Percentiles rank a stretch among this genome's conserved stretches.
phyloP scores from a whole-genome alignment of 805 yeast genomes.

The Spathaspora boniae region DNA sequence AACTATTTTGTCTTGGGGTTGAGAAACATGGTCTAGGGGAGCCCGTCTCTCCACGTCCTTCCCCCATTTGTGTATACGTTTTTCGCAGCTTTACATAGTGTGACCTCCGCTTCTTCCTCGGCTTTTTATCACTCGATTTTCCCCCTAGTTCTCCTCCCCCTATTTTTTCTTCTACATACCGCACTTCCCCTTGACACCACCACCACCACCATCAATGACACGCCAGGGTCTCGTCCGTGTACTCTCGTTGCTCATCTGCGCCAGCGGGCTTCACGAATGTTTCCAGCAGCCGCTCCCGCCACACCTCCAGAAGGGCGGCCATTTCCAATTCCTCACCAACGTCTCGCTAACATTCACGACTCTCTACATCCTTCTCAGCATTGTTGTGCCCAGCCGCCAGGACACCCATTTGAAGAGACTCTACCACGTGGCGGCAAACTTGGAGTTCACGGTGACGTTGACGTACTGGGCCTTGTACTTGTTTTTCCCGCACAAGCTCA shows the following conservation, averaged over 20 bases:
- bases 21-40: too few species aligned
- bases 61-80: too few species aligned
- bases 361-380: neutral
- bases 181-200: too few species aligned
- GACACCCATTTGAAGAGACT: conserved; percentile 4
- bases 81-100: too few species aligned
- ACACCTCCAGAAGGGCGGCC: conserved; percentile 17
- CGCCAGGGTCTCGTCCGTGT: conserved; percentile 2
- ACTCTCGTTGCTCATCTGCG: conserved; percentile 1
- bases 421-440: conserved; percentile 12
- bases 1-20: too few species aligned
- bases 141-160: too few species aligned
- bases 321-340: conserved; percentile 22
- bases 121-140: too few species aligned
- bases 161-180: too few species aligned
- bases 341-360: conserved; percentile 12
- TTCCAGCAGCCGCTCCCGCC: conserved; percentile 14
- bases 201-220: conserved; percentile 1
- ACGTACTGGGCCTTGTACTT: conserved; percentile 20
- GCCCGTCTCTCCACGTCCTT: too few species aligned
- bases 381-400: neutral
- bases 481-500: conserved; percentile 13
- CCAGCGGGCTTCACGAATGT: conserved; percentile 3
- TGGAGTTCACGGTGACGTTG: conserved; percentile 19
- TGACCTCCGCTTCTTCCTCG: too few species aligned